These are phyloP conservation scores for Mrakia gelida DNA, from an alignment of 768 basidiomycete species.

Conservation along the genomic window DNA sequence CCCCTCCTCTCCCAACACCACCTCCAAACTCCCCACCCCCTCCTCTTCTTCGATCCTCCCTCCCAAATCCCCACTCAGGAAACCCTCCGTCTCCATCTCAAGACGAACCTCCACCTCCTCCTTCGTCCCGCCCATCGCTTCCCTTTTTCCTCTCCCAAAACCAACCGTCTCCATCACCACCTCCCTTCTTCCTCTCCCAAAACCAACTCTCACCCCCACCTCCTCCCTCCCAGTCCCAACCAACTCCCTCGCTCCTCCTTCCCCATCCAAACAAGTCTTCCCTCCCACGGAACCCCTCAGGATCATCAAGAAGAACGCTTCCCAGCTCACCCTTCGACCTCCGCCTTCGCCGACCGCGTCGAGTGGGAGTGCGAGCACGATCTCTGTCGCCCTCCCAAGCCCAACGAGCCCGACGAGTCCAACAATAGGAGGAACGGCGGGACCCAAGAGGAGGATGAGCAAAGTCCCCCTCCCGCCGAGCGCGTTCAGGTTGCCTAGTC, in stretches of 20 bases:
- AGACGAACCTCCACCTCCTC: background rate
- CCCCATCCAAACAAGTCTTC: background rate
- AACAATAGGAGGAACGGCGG: background rate
- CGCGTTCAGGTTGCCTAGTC: background rate
- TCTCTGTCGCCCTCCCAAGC: background rate
- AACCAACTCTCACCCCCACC: background rate
- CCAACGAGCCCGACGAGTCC: background rate
- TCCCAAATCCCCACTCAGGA: background rate
- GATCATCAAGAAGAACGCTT: background rate
- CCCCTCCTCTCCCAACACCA: background rate
- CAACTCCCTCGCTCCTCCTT: background rate
- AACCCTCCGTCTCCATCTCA: background rate
- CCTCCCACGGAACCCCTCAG: background rate
- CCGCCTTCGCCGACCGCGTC: background rate
- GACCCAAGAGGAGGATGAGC: slow-evolving; percentile 5
- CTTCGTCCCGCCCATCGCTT: too few relatives aligned
- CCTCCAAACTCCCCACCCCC: background rate
- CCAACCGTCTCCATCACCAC: background rate
- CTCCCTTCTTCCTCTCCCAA: too few relatives aligned
- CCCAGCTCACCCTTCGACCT: background rate
- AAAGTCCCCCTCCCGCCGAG: background rate
- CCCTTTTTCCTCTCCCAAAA: background rate
- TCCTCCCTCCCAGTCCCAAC: background rate
- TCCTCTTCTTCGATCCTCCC: background rate
- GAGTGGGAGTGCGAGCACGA: too few relatives aligned